A percentile compares a stretch with the other conserved stretches of the same genome.
phyloP scores from a whole-genome alignment of 371 early-diverging fungal species.

The Apophysomyces elegans region DNA sequence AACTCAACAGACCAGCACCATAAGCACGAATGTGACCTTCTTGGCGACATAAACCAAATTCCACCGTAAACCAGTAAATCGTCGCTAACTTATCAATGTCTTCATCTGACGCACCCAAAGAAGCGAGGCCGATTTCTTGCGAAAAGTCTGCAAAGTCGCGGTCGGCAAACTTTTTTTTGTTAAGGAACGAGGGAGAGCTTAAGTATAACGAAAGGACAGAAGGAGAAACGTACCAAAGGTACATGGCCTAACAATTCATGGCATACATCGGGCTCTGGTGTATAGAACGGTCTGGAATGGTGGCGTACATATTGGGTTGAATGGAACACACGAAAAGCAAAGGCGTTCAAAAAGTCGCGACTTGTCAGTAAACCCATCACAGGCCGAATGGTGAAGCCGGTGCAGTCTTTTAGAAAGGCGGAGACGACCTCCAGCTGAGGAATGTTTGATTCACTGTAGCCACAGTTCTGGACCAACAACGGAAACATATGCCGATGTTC shows the following conservation, averaged over 20 bases:
- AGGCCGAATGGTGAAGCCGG: slow-evolving; percentile 94
- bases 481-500: slow-evolving; percentile 93
- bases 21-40: slow-evolving; percentile 85
- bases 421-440: slow-evolving; percentile 93
- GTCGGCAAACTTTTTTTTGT: slow-evolving; percentile 74
- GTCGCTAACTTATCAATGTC: slow-evolving; percentile 91
- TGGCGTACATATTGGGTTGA: slow-evolving; percentile 97
- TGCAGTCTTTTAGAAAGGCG: slow-evolving; percentile 94
- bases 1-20: slow-evolving; percentile 94
- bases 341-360: slow-evolving; percentile 93
- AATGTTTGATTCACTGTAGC: slow-evolving; percentile 82
- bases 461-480: slow-evolving; percentile 91
- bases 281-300: slow-evolving; percentile 89
- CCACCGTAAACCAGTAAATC: slow-evolving; percentile 95
- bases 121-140: slow-evolving; percentile 96
- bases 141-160: slow-evolving; percentile 96
- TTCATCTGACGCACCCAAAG: slow-evolving; percentile 91
- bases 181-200: background rate
- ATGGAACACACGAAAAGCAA: slow-evolving; percentile 97
- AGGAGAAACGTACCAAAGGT: slow-evolving; percentile 52
- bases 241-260: slow-evolving; percentile 89
- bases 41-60: slow-evolving; percentile 93
- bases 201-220: too few species aligned
- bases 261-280: slow-evolving; percentile 94
- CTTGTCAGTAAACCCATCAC: slow-evolving; percentile 96